A percentile compares a stretch with the other conserved stretches of the same genome.
Evolutionary conservation across 2,329 filamentous ascomycete species (phyloP).

Genomic region (Plectosphaerella plurivora): DNA sequence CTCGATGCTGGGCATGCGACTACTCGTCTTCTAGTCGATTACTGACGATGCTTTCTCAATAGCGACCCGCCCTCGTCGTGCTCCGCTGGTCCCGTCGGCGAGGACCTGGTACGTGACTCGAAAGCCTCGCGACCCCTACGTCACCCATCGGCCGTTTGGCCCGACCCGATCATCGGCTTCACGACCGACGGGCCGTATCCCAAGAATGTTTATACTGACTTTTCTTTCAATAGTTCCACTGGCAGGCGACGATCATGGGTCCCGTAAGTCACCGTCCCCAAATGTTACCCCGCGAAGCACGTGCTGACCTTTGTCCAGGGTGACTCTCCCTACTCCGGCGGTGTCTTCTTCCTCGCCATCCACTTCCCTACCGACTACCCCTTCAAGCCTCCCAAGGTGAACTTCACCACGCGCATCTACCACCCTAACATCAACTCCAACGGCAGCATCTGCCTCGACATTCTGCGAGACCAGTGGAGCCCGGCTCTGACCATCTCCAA

Average conservation of each 20-base stretch:
- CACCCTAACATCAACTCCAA: slow-evolving; percentile 99
- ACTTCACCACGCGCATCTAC: slow-evolving; percentile 99
- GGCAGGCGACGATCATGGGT: slow-evolving; percentile 99
- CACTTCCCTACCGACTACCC: slow-evolving; percentile 99
- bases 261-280: slow-evolving; percentile 63
- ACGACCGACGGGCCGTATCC: background rate
- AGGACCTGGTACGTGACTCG: slow-evolving; percentile 83
- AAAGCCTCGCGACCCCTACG: background rate
- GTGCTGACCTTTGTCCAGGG: slow-evolving; percentile 43
- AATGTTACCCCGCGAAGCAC: background rate
- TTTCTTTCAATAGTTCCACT: slow-evolving; percentile 73
- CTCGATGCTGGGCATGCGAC: too few relatives aligned
- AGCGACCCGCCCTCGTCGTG: slow-evolving; percentile 73
- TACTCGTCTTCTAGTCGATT: too few relatives aligned
- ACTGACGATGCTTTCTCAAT: background rate
- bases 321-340: slow-evolving; percentile 96
- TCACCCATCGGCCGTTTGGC: background rate
- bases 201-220: background rate
- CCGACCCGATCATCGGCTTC: slow-evolving; percentile 2
- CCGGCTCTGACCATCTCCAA: slow-evolving; percentile 97
- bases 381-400: slow-evolving; percentile 99
- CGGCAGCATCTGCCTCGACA: slow-evolving; percentile 98
- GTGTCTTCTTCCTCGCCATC: slow-evolving; percentile 98
- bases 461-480: slow-evolving; percentile 98
- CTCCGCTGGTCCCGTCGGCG: slow-evolving; percentile 93